A percentile compares a stretch with the other conserved stretches of the same genome.
Conservation (phyloP, 2,329 filamentous ascomycete genomes). For the Exophiala spinifera region DNA sequence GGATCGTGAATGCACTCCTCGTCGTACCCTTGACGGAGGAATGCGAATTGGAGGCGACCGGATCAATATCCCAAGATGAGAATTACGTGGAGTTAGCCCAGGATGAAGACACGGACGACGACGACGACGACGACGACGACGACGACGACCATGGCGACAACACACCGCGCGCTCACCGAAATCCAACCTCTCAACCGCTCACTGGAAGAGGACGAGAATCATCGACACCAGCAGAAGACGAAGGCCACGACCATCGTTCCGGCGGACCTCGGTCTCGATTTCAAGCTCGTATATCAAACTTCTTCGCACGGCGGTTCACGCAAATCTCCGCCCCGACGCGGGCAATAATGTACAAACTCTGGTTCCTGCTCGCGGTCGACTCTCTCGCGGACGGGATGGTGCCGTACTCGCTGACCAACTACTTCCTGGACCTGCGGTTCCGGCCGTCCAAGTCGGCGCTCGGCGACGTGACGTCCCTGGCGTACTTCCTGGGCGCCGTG, state of each 20-base stretch:
- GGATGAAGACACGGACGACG: slow-evolving; percentile 21
- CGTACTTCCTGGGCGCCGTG: slow-evolving; percentile 54
- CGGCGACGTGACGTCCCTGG: slow-evolving; percentile 56
- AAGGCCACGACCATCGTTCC: too few relatives aligned
- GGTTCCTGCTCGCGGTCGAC: slow-evolving; percentile 63
- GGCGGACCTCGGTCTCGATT: too few relatives aligned
- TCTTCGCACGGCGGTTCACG: slow-evolving; percentile 36
- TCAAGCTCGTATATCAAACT: not conserved
- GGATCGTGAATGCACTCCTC: slow-evolving; percentile 49
- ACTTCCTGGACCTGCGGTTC: slow-evolving; percentile 58
- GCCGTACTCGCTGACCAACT: slow-evolving; percentile 56
- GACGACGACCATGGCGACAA: not conserved
- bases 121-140: not conserved
- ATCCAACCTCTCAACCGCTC: not conserved
- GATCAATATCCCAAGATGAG: slow-evolving; percentile 17
- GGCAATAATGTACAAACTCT: slow-evolving; percentile 61
- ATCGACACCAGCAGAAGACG: not conserved
- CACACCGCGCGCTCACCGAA: not conserved
- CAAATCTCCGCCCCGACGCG: slow-evolving; percentile 59
- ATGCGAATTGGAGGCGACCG: slow-evolving; percentile 48
- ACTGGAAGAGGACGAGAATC: not conserved
- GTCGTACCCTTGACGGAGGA: slow-evolving; percentile 47
- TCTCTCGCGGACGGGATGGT: slow-evolving; percentile 65
- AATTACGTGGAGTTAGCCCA: slow-evolving; percentile 25
- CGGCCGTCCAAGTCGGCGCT: slow-evolving; percentile 55